Percentiles rank a stretch among this genome's conserved stretches.
phyloP scores from a whole-genome alignment of 208 protist species.

The Leishmania aethiopica region DNA sequence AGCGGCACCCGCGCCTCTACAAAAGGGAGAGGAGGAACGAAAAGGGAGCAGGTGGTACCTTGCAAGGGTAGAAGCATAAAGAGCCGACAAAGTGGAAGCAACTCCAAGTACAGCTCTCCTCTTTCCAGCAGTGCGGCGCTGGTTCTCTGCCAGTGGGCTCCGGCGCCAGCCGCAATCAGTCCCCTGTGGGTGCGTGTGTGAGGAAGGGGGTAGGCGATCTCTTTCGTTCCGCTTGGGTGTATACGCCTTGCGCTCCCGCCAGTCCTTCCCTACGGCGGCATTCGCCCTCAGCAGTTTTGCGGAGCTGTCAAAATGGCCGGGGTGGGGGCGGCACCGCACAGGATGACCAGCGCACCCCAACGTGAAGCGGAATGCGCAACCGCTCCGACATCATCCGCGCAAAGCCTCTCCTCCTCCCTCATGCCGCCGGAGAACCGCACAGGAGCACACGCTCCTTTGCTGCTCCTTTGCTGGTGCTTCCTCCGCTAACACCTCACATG shows the following conservation, averaged over 20 bases:
- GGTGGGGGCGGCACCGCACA: background rate
- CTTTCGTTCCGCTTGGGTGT: background rate
- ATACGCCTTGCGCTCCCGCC: background rate
- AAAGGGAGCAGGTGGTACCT: background rate
- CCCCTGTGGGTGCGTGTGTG: background rate
- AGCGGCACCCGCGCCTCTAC: background rate
- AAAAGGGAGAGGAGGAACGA: background rate
- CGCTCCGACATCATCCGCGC: background rate
- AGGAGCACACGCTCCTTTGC: background rate
- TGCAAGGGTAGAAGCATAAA: background rate
- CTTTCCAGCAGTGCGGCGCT: background rate
- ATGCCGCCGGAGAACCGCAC: background rate
- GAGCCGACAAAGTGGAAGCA: background rate
- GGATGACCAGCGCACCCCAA: background rate
- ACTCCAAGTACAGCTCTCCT: background rate
- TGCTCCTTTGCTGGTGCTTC: background rate
- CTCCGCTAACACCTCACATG: background rate
- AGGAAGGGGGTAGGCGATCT: background rate
- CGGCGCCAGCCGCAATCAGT: background rate
- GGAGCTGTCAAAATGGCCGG: background rate
- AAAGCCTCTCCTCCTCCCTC: background rate
- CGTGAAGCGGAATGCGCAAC: background rate
- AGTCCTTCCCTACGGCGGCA: background rate
- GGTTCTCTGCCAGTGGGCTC: background rate
- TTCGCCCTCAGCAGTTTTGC: background rate